A percentile compares a stretch with the other conserved stretches of the same genome.
Evolutionary conservation across 176 grass and related monocot species (phyloP).

Genomic region (Coix lacrymajobi): DNA sequence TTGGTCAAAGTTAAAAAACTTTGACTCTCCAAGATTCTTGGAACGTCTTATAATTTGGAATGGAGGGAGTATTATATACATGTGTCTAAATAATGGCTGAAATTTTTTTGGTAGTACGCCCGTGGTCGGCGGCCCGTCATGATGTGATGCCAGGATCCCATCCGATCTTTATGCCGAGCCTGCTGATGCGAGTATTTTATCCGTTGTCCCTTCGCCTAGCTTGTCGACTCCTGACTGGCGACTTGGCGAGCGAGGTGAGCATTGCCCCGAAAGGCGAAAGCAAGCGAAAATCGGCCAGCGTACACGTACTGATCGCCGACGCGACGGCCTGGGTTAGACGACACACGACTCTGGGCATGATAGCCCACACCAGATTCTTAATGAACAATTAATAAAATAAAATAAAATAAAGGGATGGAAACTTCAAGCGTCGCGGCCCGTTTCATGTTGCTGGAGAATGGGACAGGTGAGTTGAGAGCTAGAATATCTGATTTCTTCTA

Average conservation of each 20-base stretch:
- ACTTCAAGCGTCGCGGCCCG: background rate
- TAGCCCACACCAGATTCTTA: background rate
- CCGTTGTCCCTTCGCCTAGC: background rate
- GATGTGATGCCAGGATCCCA: constrained; percentile 33
- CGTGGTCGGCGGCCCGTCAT: too few species aligned
- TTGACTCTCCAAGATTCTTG: too few species aligned
- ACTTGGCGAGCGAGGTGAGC: too few species aligned
- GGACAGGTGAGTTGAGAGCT: background rate
- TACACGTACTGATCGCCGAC: background rate
- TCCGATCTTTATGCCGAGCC: constrained; percentile 18
- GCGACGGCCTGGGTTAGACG: background rate
- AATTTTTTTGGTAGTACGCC: too few species aligned
- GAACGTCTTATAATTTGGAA: too few species aligned
- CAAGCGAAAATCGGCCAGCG: background rate
- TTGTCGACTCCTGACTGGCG: constrained; percentile 16
- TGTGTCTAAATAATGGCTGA: too few species aligned
- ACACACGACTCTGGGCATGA: background rate
- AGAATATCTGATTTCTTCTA: too few species aligned
- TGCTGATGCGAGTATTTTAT: constrained; percentile 18
- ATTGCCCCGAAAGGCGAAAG: background rate
- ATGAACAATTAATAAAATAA: background rate
- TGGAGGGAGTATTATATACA: too few species aligned
- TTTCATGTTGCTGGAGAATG: background rate
- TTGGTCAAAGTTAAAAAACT: too few species aligned
- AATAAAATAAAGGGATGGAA: background rate